phyloP scores from a whole-genome alignment of 805 yeast species.

The Nematodospora valgi region DNA sequence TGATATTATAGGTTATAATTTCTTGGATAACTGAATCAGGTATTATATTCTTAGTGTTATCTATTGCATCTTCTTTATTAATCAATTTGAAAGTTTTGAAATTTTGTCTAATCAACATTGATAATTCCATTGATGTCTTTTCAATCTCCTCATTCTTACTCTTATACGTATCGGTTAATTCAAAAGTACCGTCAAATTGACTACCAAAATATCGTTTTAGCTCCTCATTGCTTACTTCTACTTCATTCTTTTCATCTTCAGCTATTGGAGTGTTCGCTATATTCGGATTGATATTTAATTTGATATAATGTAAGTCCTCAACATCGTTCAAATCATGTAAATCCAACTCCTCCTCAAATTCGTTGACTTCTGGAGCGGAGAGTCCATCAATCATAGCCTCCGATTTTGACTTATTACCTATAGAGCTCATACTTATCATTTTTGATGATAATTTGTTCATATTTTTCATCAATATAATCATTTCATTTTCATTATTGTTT shows the following conservation, averaged over 20 bases:
- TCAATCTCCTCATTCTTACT: constrained; percentile 25
- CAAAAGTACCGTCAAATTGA: constrained; percentile 16
- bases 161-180: constrained; percentile 24
- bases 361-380: constrained; percentile 15
- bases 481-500: constrained; percentile 47
- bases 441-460: constrained; percentile 86
- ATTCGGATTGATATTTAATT: constrained; percentile 27
- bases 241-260: constrained; percentile 10
- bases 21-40: constrained; percentile 27
- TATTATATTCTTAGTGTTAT: constrained; percentile 15
- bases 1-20: constrained; percentile 34
- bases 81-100: constrained; percentile 26
- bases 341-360: constrained; percentile 28
- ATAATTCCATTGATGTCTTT: constrained; percentile 30
- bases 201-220: constrained; percentile 16
- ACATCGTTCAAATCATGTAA: constrained; percentile 36
- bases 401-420: constrained; percentile 2
- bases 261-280: constrained; percentile 16
- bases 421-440: constrained; percentile 46
- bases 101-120: constrained; percentile 31
- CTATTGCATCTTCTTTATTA: constrained; percentile 8
- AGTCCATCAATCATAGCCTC: constrained; percentile 6
- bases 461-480: constrained; percentile 73
- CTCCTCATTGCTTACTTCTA: constrained; percentile 9
- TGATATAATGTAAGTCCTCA: constrained; percentile 27